phyloP scores from a whole-genome alignment of 768 basidiomycete genomes.

The Russula emetica region DNA sequence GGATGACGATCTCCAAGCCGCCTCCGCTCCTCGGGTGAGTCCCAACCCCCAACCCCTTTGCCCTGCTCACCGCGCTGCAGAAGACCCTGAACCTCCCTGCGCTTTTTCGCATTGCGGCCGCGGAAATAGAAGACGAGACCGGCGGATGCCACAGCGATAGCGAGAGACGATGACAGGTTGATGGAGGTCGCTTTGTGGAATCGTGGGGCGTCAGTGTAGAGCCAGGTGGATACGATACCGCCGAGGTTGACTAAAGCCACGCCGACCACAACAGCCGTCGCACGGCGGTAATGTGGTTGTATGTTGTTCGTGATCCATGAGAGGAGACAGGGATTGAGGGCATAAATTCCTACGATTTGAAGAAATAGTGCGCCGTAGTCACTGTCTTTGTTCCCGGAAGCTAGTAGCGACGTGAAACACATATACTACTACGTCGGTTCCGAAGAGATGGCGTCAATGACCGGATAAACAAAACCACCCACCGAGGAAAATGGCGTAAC shows the following conservation, averaged over 20 bases:
- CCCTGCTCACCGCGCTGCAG: constrained; percentile 3
- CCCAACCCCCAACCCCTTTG: constrained; percentile 16
- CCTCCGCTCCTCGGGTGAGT: constrained; percentile 19
- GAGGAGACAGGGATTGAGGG: constrained; percentile 29
- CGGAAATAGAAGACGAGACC: constrained; percentile 15
- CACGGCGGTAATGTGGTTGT: constrained; percentile 34
- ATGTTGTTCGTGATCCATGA: constrained; percentile 35
- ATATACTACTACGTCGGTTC: neutral
- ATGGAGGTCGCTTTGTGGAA: constrained; percentile 23
- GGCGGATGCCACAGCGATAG: constrained; percentile 2
- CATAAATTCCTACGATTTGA: constrained; percentile 34
- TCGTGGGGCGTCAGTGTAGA: constrained; percentile 22
- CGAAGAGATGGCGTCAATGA: neutral
- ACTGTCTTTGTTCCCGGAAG: constrained; percentile 24
- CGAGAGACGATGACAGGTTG: constrained; percentile 19
- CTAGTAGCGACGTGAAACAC: constrained; percentile 9
- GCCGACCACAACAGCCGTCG: constrained; percentile 31
- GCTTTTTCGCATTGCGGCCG: constrained; percentile 10
- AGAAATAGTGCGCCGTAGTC: constrained; percentile 34
- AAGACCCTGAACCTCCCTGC: constrained; percentile 8
- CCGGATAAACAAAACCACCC: neutral
- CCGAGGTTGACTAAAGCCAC: constrained; percentile 28
- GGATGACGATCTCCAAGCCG: constrained; percentile 26
- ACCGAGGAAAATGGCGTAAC: constrained; percentile 27
- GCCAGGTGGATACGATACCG: constrained; percentile 23